A percentile compares a stretch with the other conserved stretches of the same genome.
phyloP scores from a whole-genome alignment of 495 filamentous ascomycete species.

The Filosporella fistucella region DNA sequence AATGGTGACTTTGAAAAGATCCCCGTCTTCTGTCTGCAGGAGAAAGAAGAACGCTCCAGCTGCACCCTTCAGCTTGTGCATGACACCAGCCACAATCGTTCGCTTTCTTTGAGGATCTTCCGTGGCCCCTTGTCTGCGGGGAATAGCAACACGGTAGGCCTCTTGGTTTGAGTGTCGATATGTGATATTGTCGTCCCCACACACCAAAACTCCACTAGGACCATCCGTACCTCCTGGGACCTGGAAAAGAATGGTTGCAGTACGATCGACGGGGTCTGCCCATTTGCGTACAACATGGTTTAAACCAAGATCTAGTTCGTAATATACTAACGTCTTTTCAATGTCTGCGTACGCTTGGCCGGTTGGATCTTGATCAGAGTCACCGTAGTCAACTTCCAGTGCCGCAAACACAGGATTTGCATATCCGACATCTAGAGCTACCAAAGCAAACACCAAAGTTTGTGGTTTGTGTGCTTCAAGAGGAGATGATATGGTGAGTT shows the following conservation, averaged over 20 bases:
- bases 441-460: slow-evolving; percentile 81
- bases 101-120: slow-evolving; percentile 93
- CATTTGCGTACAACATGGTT: slow-evolving; percentile 97
- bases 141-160: slow-evolving; percentile 84
- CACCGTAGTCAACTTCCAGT: slow-evolving; percentile 88
- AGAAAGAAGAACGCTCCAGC: slow-evolving; percentile 90
- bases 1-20: slow-evolving; percentile 93
- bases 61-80: slow-evolving; percentile 91
- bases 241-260: slow-evolving; percentile 86
- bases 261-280: slow-evolving; percentile 89
- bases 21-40: slow-evolving; percentile 91
- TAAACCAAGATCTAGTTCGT: slow-evolving; percentile 91
- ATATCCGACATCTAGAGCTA: slow-evolving; percentile 88
- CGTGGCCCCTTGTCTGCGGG: slow-evolving; percentile 75
- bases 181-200: slow-evolving; percentile 88
- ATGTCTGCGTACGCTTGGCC: slow-evolving; percentile 75
- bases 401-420: slow-evolving; percentile 95
- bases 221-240: slow-evolving; percentile 92
- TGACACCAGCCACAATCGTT: slow-evolving; percentile 79
- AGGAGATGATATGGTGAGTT: slow-evolving; percentile 93
- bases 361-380: slow-evolving; percentile 85
- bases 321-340: slow-evolving; percentile 92
- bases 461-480: slow-evolving; percentile 97
- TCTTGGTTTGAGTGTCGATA: slow-evolving; percentile 93
- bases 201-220: slow-evolving; percentile 91